Base-by-base conservation (phyloP, 1,284 basidiomycete genomes). In the Cronartium quercuum region DNA sequence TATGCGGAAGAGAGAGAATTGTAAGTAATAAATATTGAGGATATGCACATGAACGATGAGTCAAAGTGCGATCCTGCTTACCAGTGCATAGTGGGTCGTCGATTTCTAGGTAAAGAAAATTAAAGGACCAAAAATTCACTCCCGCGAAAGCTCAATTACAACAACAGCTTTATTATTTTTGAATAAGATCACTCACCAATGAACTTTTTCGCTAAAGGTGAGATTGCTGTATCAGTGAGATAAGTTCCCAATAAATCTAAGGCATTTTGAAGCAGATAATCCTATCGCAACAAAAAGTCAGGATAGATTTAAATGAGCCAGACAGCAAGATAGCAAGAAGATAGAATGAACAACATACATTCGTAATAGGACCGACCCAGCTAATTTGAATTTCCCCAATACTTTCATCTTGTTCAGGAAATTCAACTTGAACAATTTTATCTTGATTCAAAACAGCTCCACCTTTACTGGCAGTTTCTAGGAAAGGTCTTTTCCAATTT, bases 351-450 rank as follows among this genome's bases (percentile, higher is more conserved):
- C n/a, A n/a, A 88, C 71, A 94, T 81, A 81, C 90, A 92, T 76
- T 90, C 87, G 73, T 86, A 87, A 15, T 81, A 41, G 91, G 91
- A 1, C 95, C 94, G 76, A 91, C 84, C 84, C 89, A 96, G 24
- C 85, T 87, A 74, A 97, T 85, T 61, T 87, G 84, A 6, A 98
- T 81, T 83, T 98, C 94, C 55, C 96, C 95, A 77, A 92, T 86
- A 76, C 90, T 93, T 84, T 98, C 96, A 81, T 98, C 95, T 82
- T 92, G 89, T 83, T 98, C 96, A n/a, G 96, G 96, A 80, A 99
- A 99, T 78, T 95, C 91, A 40, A 98, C 88, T 0, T 86, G 85
- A 75, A 89, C 86, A 76, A 86, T 87, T 64, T 85, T 80, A 2
- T 86, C 85, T 76, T 86, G 81, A 9, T 84, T 74, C 35, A 92